These are phyloP conservation scores for Ophiostoma ulmi DNA, from an alignment of 2,329 filamentous ascomycete genomes.

Conservation along the genomic window DNA sequence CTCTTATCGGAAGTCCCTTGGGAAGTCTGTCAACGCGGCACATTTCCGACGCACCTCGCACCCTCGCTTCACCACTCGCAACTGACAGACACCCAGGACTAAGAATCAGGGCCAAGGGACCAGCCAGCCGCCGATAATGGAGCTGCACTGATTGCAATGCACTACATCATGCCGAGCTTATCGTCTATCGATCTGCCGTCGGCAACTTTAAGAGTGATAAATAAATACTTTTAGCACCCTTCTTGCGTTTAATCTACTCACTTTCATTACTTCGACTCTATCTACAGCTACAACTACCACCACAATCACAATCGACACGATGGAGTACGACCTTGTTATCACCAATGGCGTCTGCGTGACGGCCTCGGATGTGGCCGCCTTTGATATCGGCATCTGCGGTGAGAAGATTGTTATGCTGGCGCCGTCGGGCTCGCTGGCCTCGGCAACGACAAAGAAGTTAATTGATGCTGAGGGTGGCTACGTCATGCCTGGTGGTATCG, in stretches of 20 bases:
- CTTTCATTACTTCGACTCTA: not conserved
- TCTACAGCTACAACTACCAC: not conserved
- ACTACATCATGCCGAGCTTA: not conserved
- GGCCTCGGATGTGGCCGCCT: slow-evolving; percentile 38
- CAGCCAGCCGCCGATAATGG: not conserved
- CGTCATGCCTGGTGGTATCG: slow-evolving; percentile 41
- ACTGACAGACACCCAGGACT: not conserved
- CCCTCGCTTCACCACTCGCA: not conserved
- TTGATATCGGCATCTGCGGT: slow-evolving; percentile 41
- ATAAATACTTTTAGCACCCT: not conserved
- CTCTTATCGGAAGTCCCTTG: not conserved
- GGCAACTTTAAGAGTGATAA: not conserved
- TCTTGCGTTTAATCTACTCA: not conserved
- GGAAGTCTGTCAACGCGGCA: not conserved
- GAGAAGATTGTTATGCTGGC: slow-evolving; percentile 41
- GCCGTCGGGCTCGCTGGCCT: slow-evolving; percentile 35
- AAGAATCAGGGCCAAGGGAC: not conserved
- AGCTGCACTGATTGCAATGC: not conserved
- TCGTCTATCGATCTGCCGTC: not conserved
- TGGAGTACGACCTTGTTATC: slow-evolving; percentile 38
- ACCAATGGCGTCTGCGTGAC: slow-evolving; percentile 43
- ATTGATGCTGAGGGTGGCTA: slow-evolving; percentile 42
- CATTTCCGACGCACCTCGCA: not conserved
- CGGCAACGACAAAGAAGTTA: slow-evolving; percentile 31
- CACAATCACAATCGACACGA: not conserved